Base-by-base conservation (phyloP, 2,329 filamentous ascomycete genomes). In the Penicillium sp. region DNA sequence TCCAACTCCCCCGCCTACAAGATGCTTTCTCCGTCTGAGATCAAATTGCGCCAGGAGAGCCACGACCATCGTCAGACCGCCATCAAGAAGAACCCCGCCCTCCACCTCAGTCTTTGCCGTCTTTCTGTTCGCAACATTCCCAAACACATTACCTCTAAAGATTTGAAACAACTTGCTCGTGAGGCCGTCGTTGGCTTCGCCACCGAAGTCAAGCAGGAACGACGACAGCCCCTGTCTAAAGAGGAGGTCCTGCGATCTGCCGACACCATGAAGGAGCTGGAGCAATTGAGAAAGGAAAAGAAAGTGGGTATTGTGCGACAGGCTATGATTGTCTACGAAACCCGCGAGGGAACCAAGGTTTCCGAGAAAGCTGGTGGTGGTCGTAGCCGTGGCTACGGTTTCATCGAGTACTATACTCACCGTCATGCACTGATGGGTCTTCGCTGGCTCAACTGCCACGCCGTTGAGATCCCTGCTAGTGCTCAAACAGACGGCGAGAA, bases 111-210 rank as follows among this genome's bases (percentile, higher is more conserved):
- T 73, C 81, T 99, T 51, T 96, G 92, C 8, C 90, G 95, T 68
- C 85, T 99, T 31, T 93, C 93, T 1, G 80, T 99, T 55, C 91
- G 95, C 66, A 99, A 99, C 72, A 83, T 99, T 5, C 95, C 95
- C 3, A 87, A 90, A 61, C 87, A 88, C 70, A 82, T 97, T 62
- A 88, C 84, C 25, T 90, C 91, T 25, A 98, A 96, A 75, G 90
- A 91, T 53, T 83, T 99, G 50, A 99, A 99, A 74, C 88, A 91
- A 43, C 84, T 99, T 46, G 95, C 95, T 11, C 87, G 95, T 63
- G 86, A 95, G 73, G 95, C 91, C n/a, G 86, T 97, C 13, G 95
- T 98, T 49, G 93, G 92, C 1, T 99, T 99, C 69, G 93, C 95
- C 42, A 89, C 83, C 60, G 95, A 99, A 68, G 92, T 93, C 63